Evolutionary conservation across 2,329 filamentous ascomycete species (phyloP), one percentile per base, ranked within the genome.

Genomic region (Mycocentrospora acerina): DNA sequence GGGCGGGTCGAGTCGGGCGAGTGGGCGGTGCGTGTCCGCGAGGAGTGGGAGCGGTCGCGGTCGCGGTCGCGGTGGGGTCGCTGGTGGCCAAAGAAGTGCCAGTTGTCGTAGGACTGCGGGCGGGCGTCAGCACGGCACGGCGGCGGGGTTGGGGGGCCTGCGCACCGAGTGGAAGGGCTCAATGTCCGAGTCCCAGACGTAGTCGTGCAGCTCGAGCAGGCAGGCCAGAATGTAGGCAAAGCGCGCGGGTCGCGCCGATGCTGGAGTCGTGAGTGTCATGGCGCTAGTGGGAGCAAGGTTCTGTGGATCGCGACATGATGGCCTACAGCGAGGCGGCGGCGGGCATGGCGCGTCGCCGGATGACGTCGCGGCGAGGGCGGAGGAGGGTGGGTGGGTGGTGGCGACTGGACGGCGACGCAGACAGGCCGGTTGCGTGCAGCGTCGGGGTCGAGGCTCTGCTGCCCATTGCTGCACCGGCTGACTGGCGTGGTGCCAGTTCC

Each of bases 31-130:
- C 53, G 48, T 18, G 51, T 45, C 27, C 60, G 60, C 35, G 47
- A 46, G 13, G 51, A 30, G 30, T 58, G 45, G 4, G 61, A 64
- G 11, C 44, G 29, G 10, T 55, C 46, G 11, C 48, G 51, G 34
- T 48, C 62, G 40, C 22, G 52, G 36, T 29, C 37, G 13, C 29
- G 44, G 26, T 44, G 29, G 13, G 54, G 35, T 35, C 59, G 62
- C 25, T 67, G 57, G 36, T 53, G 41, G 19, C 72, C 73, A 46
- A 71, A 72, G 47, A 74, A 71, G 54, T 76, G 72, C 89, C 90
- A 97, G 72, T 90, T 90, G 66, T 94, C 89, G 69, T 95, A 96
- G 56, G 83, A 88, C 34, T 79, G 71, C 14, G 24, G 18, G 19
- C 9, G 19, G 22, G 16, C 9, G 46, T 64, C 41, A 62, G 58